Conservation (phyloP, 495 filamentous ascomycete genomes). For the Evansstolkia leycettana region DNA sequence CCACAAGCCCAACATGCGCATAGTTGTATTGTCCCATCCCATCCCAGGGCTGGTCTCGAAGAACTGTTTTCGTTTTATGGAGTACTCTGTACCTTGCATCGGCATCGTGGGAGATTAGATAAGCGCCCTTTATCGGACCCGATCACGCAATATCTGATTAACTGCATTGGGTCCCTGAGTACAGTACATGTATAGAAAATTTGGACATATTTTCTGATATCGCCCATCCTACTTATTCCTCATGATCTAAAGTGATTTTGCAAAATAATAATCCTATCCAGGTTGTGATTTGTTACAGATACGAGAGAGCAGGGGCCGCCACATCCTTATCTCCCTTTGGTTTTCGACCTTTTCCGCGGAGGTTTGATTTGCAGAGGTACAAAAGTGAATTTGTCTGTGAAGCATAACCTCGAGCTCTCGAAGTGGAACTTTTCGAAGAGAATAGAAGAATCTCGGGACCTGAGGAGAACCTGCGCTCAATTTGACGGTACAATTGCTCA, state of each 20-base stretch:
- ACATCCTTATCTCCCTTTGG: constrained; percentile 10
- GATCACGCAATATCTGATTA: constrained; percentile 16
- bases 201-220: neutral
- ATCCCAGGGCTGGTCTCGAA: no score
- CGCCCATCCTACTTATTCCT: neutral
- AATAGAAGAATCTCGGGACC: neutral
- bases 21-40: no score
- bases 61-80: neutral
- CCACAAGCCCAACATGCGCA: no score
- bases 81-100: no score
- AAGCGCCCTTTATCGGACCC: constrained; percentile 2
- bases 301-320: neutral
- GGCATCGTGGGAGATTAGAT: no score
- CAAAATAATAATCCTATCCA: constrained; percentile 11
- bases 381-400: no score
- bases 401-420: no score
- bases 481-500: no score
- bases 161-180: constrained; percentile 10
- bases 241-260: neutral
- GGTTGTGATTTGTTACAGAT: constrained; percentile 2
- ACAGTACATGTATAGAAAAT: constrained; percentile 7
- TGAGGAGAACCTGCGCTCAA: no score
- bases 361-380: neutral
- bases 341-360: constrained; percentile 19
- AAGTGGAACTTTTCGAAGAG: no score